Evolutionary conservation across 148 eudicot species (phyloP), one percentile per base, ranked within the genome.

Genomic region (Dysphania ambrosioides): DNA sequence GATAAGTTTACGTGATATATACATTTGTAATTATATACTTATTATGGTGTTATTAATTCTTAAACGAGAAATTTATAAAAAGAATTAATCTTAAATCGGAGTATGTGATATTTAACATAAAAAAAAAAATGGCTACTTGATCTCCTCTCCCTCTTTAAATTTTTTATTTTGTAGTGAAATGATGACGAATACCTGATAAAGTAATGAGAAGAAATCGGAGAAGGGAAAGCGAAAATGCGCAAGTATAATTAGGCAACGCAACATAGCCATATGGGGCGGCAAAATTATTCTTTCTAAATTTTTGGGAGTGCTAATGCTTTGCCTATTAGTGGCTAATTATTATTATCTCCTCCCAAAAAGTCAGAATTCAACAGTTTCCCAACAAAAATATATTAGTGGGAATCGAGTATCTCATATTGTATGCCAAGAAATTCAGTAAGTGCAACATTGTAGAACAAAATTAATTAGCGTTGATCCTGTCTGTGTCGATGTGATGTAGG

Each of bases 181-280:
- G 31, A 27, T 26, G 31, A 27, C 27, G 31, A 58, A 58, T 9
- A 1, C 3, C 41, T 13, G 30, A 42, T 68, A 56, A 41, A 63
- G 38, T 42, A 44, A 31, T 18, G 15, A 31, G 21, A n/a, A 24
- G 68, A 8, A 67, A 67, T 75, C 10, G 0, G 1, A 38, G 21
- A 56, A 36, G 40, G n/a, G 78, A 66, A 66, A 31, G 32, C 42
- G 15, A 41, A 27, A 41, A 75, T 26, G 31, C 79, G 79, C 59
- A 68, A 15, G 10, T 31, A 58, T 55, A 26, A 32, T 47, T 15
- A 68, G 34, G 15, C 26, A 67, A 66, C 23, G 15, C 26, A 67
- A 66, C 23, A 66, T 9, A 38, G 57, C 34, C 38, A 29, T 27
- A 23, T 75, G 66, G 77, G 78, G 66, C 78, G 72, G 78, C 72